Base-by-base conservation (phyloP, 352 stramenopile genomes). In the Phytophthora constricta region DNA sequence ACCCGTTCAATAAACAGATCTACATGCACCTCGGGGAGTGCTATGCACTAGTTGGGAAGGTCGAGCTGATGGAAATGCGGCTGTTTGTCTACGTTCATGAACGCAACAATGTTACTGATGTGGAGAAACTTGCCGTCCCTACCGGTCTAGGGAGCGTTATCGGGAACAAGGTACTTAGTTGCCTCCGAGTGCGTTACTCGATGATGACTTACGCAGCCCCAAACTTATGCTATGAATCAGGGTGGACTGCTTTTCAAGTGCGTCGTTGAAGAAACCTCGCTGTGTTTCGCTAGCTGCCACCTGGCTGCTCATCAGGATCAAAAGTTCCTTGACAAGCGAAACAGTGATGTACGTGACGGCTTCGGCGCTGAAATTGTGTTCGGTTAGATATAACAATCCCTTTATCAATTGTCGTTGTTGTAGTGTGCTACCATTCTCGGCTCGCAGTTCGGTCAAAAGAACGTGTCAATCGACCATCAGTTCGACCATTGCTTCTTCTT, bases 401-500 rank as follows among this genome's bases (percentile, higher is more conserved):
- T 43, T 58, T 9, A 9, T 56, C 23, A 17, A 57, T 45, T 59
- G 23, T 26, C 45, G 19, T 62, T 34, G 5, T 25, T 61, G 3
- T 51, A 95, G 87, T 91, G 86, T 48, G 74, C 83, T 3, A 86
- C 84, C 48, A 97, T 97, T 51, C 76, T 96, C 13, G 76, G 77
- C 13, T 64, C 75, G 7, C 70, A 85, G n/a, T 75, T 96, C 14
- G 79, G 84, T 2, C 67, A 84, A 54, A 88, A 89, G 65, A 77
- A 87, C 57, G 72, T 96, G 26, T 72, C 82, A 11, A 73, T 93
- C 17, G 87, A 96, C 54, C 82, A 77, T 31, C 88, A 96, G 58
- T 92, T 92, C 23, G 87, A 95, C 68, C 86, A 97, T 71, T 89
- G 82, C 58, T 96, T 96, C 60, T 93, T 78, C 77, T 89, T 96